phyloP scores from a whole-genome alignment of 345 rosid species.

The Camelina neglecta region DNA sequence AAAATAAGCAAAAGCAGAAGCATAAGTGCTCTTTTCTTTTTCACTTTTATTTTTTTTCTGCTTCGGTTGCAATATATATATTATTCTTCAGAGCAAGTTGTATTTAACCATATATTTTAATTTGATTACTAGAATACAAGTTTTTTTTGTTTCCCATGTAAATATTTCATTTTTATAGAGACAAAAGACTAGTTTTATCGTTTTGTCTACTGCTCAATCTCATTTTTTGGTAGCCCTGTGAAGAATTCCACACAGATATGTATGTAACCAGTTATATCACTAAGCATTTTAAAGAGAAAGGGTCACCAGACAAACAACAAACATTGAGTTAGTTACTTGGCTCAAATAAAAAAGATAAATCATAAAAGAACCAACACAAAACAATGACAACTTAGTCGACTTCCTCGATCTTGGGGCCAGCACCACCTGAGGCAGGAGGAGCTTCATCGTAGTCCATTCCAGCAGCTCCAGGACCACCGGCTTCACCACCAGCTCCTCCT shows the following conservation, averaged over 20 bases:
- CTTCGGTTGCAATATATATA: not conserved
- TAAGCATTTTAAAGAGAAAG: not conserved
- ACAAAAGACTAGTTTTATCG: not conserved
- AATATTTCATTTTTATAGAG: no score
- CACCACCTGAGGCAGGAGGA: conserved; percentile 4
- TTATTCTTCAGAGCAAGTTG: conserved; percentile 13
- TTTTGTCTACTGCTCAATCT: not conserved
- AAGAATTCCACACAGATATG: not conserved
- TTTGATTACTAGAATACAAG: not conserved
- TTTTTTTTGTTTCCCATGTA: not conserved
- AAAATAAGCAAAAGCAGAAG: conserved; percentile 28
- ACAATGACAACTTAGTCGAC: conserved; percentile 4
- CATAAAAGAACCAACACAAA: not conserved
- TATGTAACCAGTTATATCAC: not conserved
- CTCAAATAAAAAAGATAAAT: not conserved
- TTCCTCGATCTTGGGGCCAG: conserved; percentile 2
- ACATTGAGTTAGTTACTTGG: not conserved
- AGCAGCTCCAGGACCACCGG: not conserved
- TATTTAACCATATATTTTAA: not conserved
- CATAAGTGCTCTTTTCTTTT: not conserved
- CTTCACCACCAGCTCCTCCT: conserved; percentile 12
- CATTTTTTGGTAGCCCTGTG: not conserved
- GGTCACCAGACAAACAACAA: not conserved
- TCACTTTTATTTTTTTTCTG: not conserved
- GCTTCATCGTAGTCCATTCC: not conserved